Evolutionary conservation across 164 flowering plant genomes (phyloP).

Genomic region (Protea cynaroides): DNA sequence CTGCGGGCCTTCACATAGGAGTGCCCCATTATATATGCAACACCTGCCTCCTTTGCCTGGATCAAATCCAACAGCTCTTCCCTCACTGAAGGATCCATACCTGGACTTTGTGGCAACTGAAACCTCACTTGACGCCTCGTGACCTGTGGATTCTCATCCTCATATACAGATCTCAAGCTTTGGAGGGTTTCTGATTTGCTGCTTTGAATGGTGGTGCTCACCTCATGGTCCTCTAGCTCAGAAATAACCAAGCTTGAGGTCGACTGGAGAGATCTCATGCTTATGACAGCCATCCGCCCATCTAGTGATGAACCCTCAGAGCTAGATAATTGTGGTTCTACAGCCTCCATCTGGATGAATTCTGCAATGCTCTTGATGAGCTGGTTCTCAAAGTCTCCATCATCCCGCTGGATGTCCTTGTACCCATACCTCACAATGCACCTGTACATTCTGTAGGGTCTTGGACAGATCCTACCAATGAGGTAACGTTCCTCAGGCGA

Average conservation of each 20-base stretch:
- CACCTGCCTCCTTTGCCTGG: conserved; percentile 20
- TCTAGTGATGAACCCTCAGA: conserved; percentile 35
- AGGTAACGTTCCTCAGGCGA: background rate
- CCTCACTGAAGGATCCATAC: conserved; percentile 25
- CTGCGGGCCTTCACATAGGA: conserved; percentile 17
- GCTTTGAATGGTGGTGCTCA: conserved; percentile 13
- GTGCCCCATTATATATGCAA: conserved; percentile 22
- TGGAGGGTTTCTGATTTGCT: conserved; percentile 1
- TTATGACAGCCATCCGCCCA: conserved; percentile 57
- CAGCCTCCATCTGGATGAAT: background rate
- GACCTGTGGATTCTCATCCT: conserved; percentile 34
- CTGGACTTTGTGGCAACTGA: conserved; percentile 32
- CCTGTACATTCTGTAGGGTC: conserved; percentile 2
- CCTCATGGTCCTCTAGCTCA: conserved; percentile 6
- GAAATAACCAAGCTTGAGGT: conserved; percentile 27
- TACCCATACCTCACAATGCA: background rate
- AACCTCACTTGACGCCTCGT: conserved; percentile 21
- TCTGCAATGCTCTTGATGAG: conserved; percentile 2
- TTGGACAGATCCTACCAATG: background rate
- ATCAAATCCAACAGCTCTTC: conserved; percentile 15
- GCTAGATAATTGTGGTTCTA: conserved; percentile 12
- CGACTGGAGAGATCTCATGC: conserved; percentile 28
- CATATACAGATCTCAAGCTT: conserved; percentile 27
- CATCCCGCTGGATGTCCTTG: background rate
- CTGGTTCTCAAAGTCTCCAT: conserved; percentile 1